phyloP scores from a whole-genome alignment of 306 rosid genomes.

The Inga oerstediana region DNA sequence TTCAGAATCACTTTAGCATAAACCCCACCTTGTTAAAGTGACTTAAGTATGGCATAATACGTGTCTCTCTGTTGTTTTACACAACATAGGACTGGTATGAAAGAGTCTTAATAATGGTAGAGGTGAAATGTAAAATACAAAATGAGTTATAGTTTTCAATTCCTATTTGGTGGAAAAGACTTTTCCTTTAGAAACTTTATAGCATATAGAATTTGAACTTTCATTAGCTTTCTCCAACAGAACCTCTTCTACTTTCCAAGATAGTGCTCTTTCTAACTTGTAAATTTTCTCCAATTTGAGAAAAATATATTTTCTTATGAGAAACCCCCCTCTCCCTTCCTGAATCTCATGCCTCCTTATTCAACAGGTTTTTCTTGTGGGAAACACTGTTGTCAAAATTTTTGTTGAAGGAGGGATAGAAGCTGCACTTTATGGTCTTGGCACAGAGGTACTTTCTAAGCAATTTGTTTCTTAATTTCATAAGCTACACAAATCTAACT shows the following conservation, averaged over 20 bases:
- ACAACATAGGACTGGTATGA: background rate
- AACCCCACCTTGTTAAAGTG: background rate
- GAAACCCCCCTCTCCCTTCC: background rate
- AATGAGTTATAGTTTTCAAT: background rate
- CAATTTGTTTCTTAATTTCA: constrained; percentile 27
- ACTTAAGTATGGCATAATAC: background rate
- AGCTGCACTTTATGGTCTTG: constrained; percentile 79
- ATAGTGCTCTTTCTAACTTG: background rate
- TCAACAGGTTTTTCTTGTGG: constrained; percentile 79
- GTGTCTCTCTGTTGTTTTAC: background rate
- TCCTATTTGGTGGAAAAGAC: background rate
- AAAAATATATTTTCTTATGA: background rate
- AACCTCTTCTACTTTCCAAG: background rate
- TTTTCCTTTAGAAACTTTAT: constrained; percentile 1
- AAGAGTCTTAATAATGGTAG: background rate
- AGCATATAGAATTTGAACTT: background rate
- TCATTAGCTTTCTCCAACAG: background rate
- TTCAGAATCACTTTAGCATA: background rate
- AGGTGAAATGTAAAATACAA: background rate
- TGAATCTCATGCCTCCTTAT: constrained; percentile 24
- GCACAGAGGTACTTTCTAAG: constrained; percentile 76
- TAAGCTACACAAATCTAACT: constrained; percentile 41
- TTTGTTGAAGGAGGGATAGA: constrained; percentile 91
- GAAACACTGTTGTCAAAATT: constrained; percentile 66
- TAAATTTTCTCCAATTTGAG: background rate